phyloP scores from a whole-genome alignment of 345 rosid genomes.

The Populus nigra region DNA sequence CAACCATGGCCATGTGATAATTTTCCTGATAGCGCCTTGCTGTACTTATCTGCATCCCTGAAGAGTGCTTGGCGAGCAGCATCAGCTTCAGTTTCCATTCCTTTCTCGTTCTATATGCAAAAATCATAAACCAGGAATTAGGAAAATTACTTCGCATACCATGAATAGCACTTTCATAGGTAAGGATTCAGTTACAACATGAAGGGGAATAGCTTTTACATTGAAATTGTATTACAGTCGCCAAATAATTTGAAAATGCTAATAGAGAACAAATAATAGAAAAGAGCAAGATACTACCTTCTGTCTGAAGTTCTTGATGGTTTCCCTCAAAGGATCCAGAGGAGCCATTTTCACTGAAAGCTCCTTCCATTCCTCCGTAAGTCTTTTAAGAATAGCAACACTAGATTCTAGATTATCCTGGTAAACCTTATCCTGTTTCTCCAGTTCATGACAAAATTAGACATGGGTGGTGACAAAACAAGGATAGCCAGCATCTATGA shows the following conservation, averaged over 20 bases:
- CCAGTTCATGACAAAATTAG: slow-evolving; percentile 4
- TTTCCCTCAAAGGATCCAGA: slow-evolving; percentile 42
- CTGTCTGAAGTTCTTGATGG: slow-evolving; percentile 50
- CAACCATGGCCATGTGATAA: slow-evolving; percentile 49
- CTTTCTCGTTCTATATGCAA: slow-evolving; percentile 55
- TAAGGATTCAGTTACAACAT: not conserved
- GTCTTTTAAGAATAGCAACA: slow-evolving; percentile 48
- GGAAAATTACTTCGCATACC: not conserved
- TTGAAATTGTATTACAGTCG: not conserved
- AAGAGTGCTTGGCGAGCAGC: slow-evolving; percentile 28
- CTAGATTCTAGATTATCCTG: slow-evolving; percentile 58
- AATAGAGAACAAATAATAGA: not conserved
- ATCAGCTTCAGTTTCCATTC: slow-evolving; percentile 36
- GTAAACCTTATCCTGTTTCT: slow-evolving; percentile 57
- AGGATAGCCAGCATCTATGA: not conserved
- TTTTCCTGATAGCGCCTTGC: slow-evolving; percentile 47
- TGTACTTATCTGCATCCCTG: slow-evolving; percentile 54
- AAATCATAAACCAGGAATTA: slow-evolving; percentile 2
- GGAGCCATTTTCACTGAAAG: slow-evolving; percentile 48
- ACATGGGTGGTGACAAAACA: not conserved
- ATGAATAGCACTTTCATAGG: not conserved
- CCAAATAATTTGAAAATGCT: not conserved
- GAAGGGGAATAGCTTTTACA: not conserved
- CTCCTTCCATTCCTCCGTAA: slow-evolving; percentile 60
- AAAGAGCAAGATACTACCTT: slow-evolving; percentile 39